These are phyloP conservation scores for Collybiopsis confluens DNA, from an alignment of 768 basidiomycete genomes.

Conservation along the genomic window DNA sequence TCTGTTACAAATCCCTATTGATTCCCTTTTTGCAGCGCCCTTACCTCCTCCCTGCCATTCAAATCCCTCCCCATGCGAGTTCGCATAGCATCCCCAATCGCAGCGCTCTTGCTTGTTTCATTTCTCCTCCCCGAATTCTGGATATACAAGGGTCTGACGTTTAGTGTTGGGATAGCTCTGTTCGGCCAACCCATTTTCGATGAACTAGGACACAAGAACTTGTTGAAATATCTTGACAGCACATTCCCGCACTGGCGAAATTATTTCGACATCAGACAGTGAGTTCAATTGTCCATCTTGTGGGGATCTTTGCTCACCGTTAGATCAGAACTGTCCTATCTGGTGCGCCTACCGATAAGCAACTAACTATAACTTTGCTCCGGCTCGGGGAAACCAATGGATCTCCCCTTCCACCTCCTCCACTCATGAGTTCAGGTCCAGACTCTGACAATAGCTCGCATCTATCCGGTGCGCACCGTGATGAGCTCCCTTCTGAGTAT, in stretches of 20 bases:
- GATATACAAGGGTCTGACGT: conserved; percentile 24
- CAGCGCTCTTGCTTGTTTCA: conserved; percentile 23
- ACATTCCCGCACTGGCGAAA: conserved; percentile 32
- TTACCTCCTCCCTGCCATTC: conserved; percentile 35
- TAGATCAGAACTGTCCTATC: conserved; percentile 27
- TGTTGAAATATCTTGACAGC: conserved; percentile 24
- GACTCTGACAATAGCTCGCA: neutral
- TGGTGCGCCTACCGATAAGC: conserved; percentile 40
- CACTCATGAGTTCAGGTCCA: conserved; percentile 5
- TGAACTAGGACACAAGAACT: conserved; percentile 6
- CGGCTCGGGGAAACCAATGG: conserved; percentile 34
- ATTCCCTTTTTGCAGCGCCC: conserved; percentile 19
- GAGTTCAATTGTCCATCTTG: conserved; percentile 6
- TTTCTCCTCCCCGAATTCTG: conserved; percentile 24
- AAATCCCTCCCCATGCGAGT: conserved; percentile 20
- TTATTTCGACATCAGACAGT: conserved; percentile 33
- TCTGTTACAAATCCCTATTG: neutral
- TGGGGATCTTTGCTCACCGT: too few species aligned
- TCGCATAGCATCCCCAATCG: conserved; percentile 24
- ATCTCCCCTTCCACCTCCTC: conserved; percentile 35
- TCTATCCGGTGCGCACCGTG: neutral
- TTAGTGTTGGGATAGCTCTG: conserved; percentile 30
- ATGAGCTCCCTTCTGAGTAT: neutral
- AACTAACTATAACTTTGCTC: conserved; percentile 36
- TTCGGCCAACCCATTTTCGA: conserved; percentile 36